Percentiles rank a stretch among this genome's conserved stretches.
phyloP scores from a whole-genome alignment of 805 yeast species.

The Pichia manshurica region DNA sequence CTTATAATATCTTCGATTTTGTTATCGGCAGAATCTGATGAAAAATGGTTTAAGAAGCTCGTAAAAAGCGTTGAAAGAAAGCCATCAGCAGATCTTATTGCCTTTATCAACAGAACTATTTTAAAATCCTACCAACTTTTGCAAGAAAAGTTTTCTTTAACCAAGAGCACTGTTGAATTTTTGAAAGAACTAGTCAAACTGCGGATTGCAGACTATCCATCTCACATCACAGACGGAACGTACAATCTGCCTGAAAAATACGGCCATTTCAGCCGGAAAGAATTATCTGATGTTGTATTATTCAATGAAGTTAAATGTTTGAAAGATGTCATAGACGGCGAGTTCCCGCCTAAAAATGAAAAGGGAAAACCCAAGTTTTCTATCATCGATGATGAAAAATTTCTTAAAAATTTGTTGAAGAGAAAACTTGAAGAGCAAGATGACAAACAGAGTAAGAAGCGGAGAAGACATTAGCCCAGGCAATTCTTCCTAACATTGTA shows the following conservation, averaged over 20 bases:
- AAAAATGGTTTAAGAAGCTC: constrained; percentile 29
- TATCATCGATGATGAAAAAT: constrained; percentile 52
- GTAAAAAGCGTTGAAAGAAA: constrained; percentile 18
- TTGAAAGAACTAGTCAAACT: constrained; percentile 30
- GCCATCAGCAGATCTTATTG: constrained; percentile 25
- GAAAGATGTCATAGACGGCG: constrained; percentile 29
- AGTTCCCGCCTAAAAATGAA: constrained; percentile 19
- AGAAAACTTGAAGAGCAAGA: constrained; percentile 34
- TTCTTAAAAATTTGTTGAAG: constrained; percentile 54
- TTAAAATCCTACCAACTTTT: constrained; percentile 59
- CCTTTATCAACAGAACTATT: constrained; percentile 42
- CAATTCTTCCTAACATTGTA: not conserved
- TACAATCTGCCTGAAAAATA: constrained; percentile 18
- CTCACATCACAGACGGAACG: constrained; percentile 10
- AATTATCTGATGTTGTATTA: constrained; percentile 52
- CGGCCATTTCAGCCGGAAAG: constrained; percentile 21
- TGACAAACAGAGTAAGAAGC: constrained; percentile 21
- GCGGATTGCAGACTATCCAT: constrained; percentile 47
- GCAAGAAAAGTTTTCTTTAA: constrained; percentile 42
- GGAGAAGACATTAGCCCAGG: constrained; percentile 18
- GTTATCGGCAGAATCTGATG: constrained; percentile 27
- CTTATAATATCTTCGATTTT: constrained; percentile 43
- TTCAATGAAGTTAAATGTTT: constrained; percentile 52
- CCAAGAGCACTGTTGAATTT: constrained; percentile 30
- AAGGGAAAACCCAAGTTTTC: constrained; percentile 29